Conservation (phyloP, 768 basidiomycete genomes). For the Hypholoma fasciculare region DNA sequence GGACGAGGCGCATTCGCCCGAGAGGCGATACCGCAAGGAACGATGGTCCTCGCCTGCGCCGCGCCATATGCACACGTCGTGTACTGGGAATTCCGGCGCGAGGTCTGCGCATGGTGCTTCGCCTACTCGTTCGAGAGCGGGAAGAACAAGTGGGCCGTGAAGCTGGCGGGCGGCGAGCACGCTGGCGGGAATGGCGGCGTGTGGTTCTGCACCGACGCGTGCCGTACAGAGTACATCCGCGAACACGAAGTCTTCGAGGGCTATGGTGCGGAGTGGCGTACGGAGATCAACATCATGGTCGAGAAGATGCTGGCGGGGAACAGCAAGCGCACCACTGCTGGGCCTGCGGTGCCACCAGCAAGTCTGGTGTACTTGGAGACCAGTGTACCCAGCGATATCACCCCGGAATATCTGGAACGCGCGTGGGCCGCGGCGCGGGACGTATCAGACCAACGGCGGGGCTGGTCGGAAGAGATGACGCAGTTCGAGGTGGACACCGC, state of each 20-base stretch:
- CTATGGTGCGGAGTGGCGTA: constrained; percentile 17
- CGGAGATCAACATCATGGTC: constrained; percentile 14
- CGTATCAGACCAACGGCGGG: constrained; percentile 8
- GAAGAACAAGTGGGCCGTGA: constrained; percentile 44
- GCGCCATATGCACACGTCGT: constrained; percentile 59
- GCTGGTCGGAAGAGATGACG: constrained; percentile 31
- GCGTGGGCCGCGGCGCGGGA: constrained; percentile 47
- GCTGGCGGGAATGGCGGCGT: constrained; percentile 34
- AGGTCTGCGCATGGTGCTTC: constrained; percentile 68
- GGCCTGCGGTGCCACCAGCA: constrained; percentile 22
- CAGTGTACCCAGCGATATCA: constrained; percentile 27
- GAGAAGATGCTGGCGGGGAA: constrained; percentile 14
- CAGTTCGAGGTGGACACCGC: constrained; percentile 62
- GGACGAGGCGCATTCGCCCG: constrained; percentile 56
- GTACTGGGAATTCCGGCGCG: constrained; percentile 62
- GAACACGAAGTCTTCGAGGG: constrained; percentile 21
- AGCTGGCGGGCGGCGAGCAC: constrained; percentile 11
- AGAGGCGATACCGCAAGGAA: constrained; percentile 38
- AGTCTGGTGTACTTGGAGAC: constrained; percentile 23
- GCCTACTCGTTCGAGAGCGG: constrained; percentile 55
- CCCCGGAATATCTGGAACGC: constrained; percentile 38
- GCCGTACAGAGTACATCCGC: constrained; percentile 43
- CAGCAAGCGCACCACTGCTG: constrained; percentile 24
- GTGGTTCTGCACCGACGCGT: constrained; percentile 58
- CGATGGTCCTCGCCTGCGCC: constrained; percentile 42